Conservation (phyloP, 306 rosid species). For the Psophocarpus tetragonolobus region DNA sequence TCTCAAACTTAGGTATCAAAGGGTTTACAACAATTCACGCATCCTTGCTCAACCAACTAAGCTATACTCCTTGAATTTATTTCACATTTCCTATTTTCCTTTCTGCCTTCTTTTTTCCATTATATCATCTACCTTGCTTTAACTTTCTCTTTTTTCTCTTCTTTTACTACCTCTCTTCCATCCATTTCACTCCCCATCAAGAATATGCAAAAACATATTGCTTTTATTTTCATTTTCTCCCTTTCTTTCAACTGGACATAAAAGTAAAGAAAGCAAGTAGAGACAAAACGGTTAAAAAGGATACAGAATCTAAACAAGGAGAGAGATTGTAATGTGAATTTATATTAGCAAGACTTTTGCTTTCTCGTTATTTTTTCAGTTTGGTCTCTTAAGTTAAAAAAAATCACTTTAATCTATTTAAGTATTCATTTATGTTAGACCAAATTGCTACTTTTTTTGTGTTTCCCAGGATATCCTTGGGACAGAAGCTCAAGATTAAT, state of each 20-base stretch:
- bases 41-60: too few relatives aligned
- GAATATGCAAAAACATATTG: neutral
- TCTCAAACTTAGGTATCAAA: too few relatives aligned
- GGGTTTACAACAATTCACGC: too few relatives aligned
- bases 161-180: neutral
- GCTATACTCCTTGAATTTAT: neutral
- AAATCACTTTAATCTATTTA: neutral
- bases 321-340: neutral
- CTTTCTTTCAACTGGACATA: neutral
- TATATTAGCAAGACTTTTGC: neutral
- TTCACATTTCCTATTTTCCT: neutral
- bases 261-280: constrained; percentile 6
- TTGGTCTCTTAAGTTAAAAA: neutral
- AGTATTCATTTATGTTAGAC: neutral
- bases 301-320: too few relatives aligned
- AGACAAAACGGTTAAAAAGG: neutral
- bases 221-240: neutral
- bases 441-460: neutral
- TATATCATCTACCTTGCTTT: neutral
- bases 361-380: neutral
- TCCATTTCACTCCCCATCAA: neutral
- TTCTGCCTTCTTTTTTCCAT: neutral
- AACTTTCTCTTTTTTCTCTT: neutral
- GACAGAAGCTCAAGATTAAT: too few relatives aligned
- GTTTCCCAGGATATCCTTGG: too few relatives aligned